Base-by-base conservation (phyloP, 2,329 filamentous ascomycete species). In the Parastagonospora avenae region DNA sequence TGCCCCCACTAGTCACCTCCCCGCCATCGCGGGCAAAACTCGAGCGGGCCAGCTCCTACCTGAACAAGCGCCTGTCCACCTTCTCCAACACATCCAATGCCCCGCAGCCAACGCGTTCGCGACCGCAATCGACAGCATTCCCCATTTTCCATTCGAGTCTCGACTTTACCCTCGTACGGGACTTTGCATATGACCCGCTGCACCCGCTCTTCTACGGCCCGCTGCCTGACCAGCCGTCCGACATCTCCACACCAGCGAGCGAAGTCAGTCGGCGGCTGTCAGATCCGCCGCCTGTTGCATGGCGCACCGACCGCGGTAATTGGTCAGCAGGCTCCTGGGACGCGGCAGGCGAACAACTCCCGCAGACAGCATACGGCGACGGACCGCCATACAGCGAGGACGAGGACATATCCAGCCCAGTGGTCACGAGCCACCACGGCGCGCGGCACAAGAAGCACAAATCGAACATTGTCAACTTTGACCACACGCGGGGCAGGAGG, bases 341-440 rank as follows among this genome's bases (percentile, higher is more conserved):
- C 82, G 57, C 68, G 46, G 57, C 55, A 3, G 85, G 82, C 19
- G 83, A 90, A 60, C 89, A 92, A 66, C 80, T 95, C 12, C 88
- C 91, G 8, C 89, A 90, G 15, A 92, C 94, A 69, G 85, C 91
- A 42, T 93, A 94, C 64, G 90, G 85, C 42, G 74, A 74, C 68
- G 92, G 92, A 0, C 92, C 92, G 16, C 93, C 92, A 2, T 97
- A 92, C 78, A 96, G 91, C 73, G 92, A 97, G 76, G 92, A 97
- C 67, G 92, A 97, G 64, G 94, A 97, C 73, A 81, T 97, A 37
- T 91, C 94, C 67, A 96, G 92, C 69, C 92, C 92, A 0, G 83
- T 88, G 12, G 90, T 96, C 14, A 91, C 92, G 11, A 91, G 89
- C 59, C 67, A 71, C 42, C 67, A 70, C 43, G 58, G 53, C 36